These are phyloP conservation scores for Monosiga brevicollis DNA, from an alignment of 78 protist genomes.

Conservation along the genomic window DNA sequence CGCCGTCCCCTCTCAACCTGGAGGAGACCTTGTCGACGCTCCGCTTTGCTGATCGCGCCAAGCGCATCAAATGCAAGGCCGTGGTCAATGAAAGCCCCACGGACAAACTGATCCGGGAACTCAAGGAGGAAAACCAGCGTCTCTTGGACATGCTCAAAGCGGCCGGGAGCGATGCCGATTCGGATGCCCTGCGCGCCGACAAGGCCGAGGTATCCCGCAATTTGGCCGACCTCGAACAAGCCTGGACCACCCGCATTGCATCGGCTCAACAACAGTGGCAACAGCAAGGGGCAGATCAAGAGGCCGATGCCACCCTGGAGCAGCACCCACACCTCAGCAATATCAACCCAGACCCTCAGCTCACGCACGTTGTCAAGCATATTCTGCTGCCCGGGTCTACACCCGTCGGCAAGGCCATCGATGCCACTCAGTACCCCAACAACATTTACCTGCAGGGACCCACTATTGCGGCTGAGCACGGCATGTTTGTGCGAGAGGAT, in stretches of 20 bases:
- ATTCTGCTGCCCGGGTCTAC: background rate
- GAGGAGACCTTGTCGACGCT: constrained; percentile 83
- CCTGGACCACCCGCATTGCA: background rate
- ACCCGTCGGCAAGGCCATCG: background rate
- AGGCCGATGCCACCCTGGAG: background rate
- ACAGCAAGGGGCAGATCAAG: background rate
- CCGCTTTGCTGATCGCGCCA: constrained; percentile 76
- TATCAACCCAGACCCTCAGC: constrained; percentile 9
- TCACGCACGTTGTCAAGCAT: background rate
- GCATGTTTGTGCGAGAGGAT: background rate
- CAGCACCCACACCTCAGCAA: background rate
- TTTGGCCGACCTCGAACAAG: background rate
- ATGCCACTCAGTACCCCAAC: background rate
- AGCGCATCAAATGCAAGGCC: constrained; percentile 69
- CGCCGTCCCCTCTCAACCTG: constrained; percentile 56
- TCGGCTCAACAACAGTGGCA: background rate
- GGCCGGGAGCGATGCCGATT: too few species aligned
- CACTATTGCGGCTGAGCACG: background rate
- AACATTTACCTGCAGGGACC: background rate
- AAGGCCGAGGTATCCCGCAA: background rate
- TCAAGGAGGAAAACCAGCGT: constrained; percentile 26
- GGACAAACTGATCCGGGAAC: constrained; percentile 45
- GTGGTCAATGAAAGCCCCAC: constrained; percentile 67
- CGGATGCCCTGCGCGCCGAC: background rate
- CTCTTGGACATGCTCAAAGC: background rate